Conservation (phyloP, 345 rosid genomes). For the Bretschneidera sinensis region DNA sequence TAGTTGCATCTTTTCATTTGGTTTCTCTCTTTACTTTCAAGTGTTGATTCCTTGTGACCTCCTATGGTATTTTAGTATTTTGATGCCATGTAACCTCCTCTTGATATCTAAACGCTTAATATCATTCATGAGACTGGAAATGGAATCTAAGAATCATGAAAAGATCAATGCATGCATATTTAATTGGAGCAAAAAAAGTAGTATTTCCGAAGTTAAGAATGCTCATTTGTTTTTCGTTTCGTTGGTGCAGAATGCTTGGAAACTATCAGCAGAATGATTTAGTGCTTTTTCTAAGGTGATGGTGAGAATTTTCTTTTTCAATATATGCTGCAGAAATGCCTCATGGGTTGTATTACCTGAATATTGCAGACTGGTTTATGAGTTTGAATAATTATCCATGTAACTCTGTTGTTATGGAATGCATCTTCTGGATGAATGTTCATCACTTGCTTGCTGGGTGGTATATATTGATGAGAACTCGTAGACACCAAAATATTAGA, state of each 20-base stretch:
- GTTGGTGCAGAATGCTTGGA: not conserved
- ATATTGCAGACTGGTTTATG: not conserved
- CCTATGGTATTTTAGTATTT: not conserved
- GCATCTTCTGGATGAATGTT: not conserved
- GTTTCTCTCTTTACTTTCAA: too few relatives aligned
- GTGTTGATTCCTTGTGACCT: too few relatives aligned
- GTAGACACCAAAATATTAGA: too few relatives aligned
- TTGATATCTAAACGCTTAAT: too few relatives aligned
- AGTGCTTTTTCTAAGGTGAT: not conserved
- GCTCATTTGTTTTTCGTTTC: too few relatives aligned
- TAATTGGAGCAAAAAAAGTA: not conserved
- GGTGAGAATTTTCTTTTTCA: not conserved
- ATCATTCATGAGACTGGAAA: too few relatives aligned
- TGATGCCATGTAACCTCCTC: too few relatives aligned
- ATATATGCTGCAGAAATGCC: not conserved
- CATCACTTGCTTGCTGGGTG: too few relatives aligned
- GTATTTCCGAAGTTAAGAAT: not conserved
- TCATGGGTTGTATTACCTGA: not conserved
- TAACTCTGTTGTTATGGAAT: not conserved
- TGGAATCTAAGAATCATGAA: not conserved
- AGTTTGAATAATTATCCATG: not conserved
- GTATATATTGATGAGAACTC: too few relatives aligned
- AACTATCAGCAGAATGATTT: not conserved
- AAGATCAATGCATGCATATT: not conserved
- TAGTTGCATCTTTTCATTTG: too few relatives aligned